These are phyloP conservation scores for Ophidiomyces ophidiicola DNA, from an alignment of 2,329 filamentous ascomycete species.

Conservation along the genomic window DNA sequence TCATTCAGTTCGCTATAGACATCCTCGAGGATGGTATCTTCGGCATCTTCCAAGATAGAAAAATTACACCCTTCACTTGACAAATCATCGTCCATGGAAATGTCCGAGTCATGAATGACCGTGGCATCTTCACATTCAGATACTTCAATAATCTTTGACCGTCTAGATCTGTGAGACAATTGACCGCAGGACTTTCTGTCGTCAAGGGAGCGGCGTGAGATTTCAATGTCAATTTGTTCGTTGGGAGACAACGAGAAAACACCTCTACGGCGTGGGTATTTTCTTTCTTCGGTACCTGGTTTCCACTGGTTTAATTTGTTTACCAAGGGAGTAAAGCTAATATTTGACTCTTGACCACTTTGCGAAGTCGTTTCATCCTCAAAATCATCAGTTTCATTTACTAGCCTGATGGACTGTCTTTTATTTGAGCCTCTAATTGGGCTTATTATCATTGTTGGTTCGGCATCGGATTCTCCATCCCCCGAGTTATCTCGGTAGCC, in stretches of 20 bases:
- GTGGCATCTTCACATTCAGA: slow-evolving; percentile 24
- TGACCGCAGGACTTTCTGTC: slow-evolving; percentile 13
- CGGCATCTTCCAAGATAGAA: slow-evolving; percentile 8
- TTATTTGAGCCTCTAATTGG: slow-evolving; percentile 6
- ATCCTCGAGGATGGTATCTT: slow-evolving; percentile 28
- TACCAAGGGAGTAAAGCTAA: slow-evolving; percentile 54
- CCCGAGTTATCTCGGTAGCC: slow-evolving; percentile 16
- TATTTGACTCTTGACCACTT: slow-evolving; percentile 13
- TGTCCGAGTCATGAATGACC: background rate
- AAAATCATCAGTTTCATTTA: slow-evolving; percentile 8
- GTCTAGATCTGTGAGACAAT: background rate
- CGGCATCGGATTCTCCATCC: slow-evolving; percentile 22
- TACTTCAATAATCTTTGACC: slow-evolving; percentile 24
- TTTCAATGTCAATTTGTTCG: background rate
- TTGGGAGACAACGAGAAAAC: slow-evolving; percentile 20
- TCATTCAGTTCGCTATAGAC: slow-evolving; percentile 27
- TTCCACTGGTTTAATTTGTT: slow-evolving; percentile 52
- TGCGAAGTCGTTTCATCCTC: slow-evolving; percentile 12
- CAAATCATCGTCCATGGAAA: background rate
- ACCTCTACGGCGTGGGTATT: slow-evolving; percentile 20
- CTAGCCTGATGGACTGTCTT: slow-evolving; percentile 8
- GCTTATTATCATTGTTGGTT: slow-evolving; percentile 17
- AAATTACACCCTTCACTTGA: slow-evolving; percentile 9
- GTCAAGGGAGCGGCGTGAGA: background rate
- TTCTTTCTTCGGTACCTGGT: slow-evolving; percentile 43